Percentiles rank a stretch among this genome's conserved stretches.
These are phyloP conservation scores for Claviceps africana DNA, from an alignment of 2,329 filamentous ascomycete genomes.

Conservation along the genomic window DNA sequence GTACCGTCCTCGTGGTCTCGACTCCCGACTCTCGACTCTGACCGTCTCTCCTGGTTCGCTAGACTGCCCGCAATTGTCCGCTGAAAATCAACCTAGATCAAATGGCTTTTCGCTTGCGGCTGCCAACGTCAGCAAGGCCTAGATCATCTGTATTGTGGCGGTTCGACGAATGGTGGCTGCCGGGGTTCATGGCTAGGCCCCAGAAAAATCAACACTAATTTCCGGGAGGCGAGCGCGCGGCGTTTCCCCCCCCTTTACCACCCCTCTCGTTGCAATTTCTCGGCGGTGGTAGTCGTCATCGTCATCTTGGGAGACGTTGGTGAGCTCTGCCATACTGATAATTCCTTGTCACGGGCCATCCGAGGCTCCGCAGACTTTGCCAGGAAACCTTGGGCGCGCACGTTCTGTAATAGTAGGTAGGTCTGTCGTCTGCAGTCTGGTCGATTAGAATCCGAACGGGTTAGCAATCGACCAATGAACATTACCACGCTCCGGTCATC, in stretches of 20 bases:
- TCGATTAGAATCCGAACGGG: no score
- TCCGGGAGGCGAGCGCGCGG: neutral
- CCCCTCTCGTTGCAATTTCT: neutral
- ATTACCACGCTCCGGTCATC: no score
- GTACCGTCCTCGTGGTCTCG: conserved; percentile 2
- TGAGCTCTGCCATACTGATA: neutral
- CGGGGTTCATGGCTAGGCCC: neutral
- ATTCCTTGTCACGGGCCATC: no score
- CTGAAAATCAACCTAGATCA: conserved; percentile 1
- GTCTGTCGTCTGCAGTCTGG: no score
- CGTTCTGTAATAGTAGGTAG: no score
- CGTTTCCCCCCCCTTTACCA: no score
- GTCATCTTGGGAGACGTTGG: neutral
- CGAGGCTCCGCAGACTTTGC: conserved; percentile 4
- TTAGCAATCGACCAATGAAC: no score
- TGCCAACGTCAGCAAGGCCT: conserved; percentile 7
- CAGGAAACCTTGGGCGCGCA: neutral
- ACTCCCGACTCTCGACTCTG: no score
- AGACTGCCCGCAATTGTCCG: neutral
- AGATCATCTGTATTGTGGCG: neutral
- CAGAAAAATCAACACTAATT: neutral
- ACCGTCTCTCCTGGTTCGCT: neutral
- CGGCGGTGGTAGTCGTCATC: neutral
- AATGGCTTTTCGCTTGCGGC: conserved; percentile 6
- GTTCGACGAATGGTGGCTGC: neutral